Evolutionary conservation across 176 grass and related monocot species (phyloP), one percentile per base, ranked within the genome.

Genomic region (Rhynchospora breviuscula): DNA sequence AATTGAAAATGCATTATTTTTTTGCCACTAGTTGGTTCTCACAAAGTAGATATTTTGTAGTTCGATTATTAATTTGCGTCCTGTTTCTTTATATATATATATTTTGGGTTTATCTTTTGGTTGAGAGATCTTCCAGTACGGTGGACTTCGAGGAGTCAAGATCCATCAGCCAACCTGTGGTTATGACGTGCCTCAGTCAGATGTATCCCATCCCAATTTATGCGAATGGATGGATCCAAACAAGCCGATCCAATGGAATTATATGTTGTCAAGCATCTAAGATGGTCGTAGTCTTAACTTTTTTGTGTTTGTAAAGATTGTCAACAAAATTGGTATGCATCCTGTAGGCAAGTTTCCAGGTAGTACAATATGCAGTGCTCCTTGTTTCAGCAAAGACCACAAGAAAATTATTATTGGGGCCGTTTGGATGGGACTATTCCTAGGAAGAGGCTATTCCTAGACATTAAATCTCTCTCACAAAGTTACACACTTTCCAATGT

Each of bases 131-230:
- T 35, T 35, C 33, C 33, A 35, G 2, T 3, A 35, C 33, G 1
- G 3, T 35, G 33, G 33, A 35, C 33, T 35, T 35, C 33, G 3
- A 1, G 33, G 33, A 35, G n/a, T n/a, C n/a, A n/a, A n/a, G n/a
- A n/a, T n/a, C 81, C 6, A 6, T 2, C 10, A 93, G 80, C 91
- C 84, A 88, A 44, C 67, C 54, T 1, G 0, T 40, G 12, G 88
- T 84, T 46, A 90, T 85, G 75, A 0, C 1, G 13, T 0, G 33
- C 1, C 7, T 92, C 84, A 33, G 90, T 93, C 19, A 88, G 62
- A 40, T 90, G 86, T 76, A 90, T 29, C 49, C 84, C 83, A 77
- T 93, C 91, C 88, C 88, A 93, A 85, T 78, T 84, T 17, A 86
- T 25, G 15, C 31, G 23, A 8, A 70, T 26, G 7, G 79, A 82